A percentile compares a stretch with the other conserved stretches of the same genome.
Evolutionary conservation across 257 asterid genomes (phyloP).

Genomic region (Solanum chaucha): DNA sequence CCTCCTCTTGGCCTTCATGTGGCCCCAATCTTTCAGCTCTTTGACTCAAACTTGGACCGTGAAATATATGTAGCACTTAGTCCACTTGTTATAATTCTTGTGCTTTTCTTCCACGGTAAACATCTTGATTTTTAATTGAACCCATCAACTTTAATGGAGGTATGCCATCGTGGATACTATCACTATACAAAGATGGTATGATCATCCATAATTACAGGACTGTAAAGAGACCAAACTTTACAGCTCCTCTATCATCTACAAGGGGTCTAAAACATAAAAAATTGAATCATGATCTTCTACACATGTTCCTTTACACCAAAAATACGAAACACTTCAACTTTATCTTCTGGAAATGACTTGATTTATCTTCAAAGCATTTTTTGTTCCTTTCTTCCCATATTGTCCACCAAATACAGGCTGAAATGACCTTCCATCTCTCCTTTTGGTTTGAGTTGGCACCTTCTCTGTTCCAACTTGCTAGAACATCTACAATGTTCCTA

Average conservation of each 20-base stretch:
- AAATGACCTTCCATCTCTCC: background rate
- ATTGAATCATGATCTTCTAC: background rate
- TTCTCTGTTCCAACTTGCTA: background rate
- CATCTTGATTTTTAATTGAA: background rate
- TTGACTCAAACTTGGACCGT: background rate
- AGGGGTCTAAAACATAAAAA: background rate
- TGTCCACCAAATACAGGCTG: background rate
- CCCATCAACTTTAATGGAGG: background rate
- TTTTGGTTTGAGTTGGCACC: background rate
- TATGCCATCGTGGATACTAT: background rate
- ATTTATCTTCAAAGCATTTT: background rate
- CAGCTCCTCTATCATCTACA: background rate
- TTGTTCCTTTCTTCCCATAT: background rate
- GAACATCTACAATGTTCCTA: background rate
- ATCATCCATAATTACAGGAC: background rate
- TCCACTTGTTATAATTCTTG: background rate
- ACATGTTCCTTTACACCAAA: background rate
- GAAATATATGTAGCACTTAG: background rate
- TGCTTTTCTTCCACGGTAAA: background rate
- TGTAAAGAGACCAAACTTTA: background rate
- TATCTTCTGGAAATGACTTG: background rate
- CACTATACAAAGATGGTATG: background rate
- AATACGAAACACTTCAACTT: background rate
- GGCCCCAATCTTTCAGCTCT: background rate
- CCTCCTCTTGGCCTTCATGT: background rate